Conservation (phyloP, 169 alveolate genomes). For the Cryptosporidium bovis region DNA sequence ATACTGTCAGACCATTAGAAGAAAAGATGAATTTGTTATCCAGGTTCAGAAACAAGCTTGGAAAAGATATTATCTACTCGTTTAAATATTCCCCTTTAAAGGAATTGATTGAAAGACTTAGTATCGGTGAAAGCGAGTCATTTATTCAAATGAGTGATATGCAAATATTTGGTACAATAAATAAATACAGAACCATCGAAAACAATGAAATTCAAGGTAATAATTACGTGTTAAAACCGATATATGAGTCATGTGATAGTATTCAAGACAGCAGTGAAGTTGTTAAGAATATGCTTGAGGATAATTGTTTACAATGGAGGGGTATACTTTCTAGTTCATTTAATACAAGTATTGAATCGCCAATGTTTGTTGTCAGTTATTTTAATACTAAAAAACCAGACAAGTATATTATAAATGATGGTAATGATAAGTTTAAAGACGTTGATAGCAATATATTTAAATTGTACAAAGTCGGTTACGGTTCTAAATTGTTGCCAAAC, state of each 20-base stretch:
- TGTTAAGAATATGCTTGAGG: constrained; percentile 11
- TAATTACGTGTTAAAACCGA: constrained; percentile 22
- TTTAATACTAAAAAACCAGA: neutral
- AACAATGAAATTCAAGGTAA: neutral
- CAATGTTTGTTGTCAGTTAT: constrained; percentile 21
- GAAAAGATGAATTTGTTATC: constrained; percentile 78
- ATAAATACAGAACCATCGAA: neutral
- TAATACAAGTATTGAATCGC: neutral
- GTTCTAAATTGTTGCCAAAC: constrained; percentile 58
- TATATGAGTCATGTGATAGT: constrained; percentile 19
- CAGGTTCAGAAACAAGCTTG: constrained; percentile 80
- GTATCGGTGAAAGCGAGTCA: neutral
- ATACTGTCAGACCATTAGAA: constrained; percentile 81
- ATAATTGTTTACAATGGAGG: constrained; percentile 22
- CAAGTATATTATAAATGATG: constrained; percentile 4
- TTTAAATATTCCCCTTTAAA: constrained; percentile 35
- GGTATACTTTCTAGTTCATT: constrained; percentile 41
- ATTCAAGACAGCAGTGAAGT: constrained; percentile 13
- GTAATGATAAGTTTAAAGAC: neutral
- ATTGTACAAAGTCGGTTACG: constrained; percentile 36
- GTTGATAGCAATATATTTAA: neutral
- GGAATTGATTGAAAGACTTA: neutral
- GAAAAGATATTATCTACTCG: constrained; percentile 59
- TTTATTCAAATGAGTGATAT: neutral
- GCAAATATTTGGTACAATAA: constrained; percentile 32